A percentile compares a stretch with the other conserved stretches of the same genome.
These are phyloP conservation scores for Ascodesmis nigricans DNA, from an alignment of 495 filamentous ascomycete genomes.

Conservation along the genomic window DNA sequence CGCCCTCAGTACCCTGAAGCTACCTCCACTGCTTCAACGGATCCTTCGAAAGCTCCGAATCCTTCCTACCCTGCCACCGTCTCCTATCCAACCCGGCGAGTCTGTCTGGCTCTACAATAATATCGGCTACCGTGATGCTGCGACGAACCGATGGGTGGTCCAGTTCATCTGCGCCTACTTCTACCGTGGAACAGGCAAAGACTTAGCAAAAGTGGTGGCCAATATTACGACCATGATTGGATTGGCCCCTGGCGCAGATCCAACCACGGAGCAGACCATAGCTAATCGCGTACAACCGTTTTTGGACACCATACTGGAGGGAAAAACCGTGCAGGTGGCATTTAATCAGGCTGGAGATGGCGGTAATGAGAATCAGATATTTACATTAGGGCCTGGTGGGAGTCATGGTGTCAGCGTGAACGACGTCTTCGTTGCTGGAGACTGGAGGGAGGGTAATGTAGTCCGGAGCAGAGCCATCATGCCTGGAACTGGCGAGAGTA, in stretches of 20 bases:
- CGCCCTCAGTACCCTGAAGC: too few species aligned
- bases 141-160: conserved; percentile 39
- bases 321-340: conserved; percentile 36
- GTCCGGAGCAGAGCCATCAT: too few species aligned
- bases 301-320: conserved; percentile 49
- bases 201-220: conserved; percentile 43
- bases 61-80: conserved; percentile 1
- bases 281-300: conserved; percentile 52
- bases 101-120: conserved; percentile 82
- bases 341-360: conserved; percentile 21
- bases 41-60: conserved; percentile 2
- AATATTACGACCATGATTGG: conserved; percentile 49
- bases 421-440: too few species aligned
- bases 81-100: conserved; percentile 25
- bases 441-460: too few species aligned
- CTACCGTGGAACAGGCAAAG: conserved; percentile 39
- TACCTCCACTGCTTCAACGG: conserved; percentile 1
- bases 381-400: conserved; percentile 46
- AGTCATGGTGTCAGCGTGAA: conserved; percentile 48
- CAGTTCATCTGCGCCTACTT: conserved; percentile 70
- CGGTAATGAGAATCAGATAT: conserved; percentile 21
- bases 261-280: conserved; percentile 40
- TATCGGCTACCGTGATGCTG: conserved; percentile 42
- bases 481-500: too few species aligned
- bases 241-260: conserved; percentile 36